Percentiles rank a stretch among this genome's conserved stretches.
phyloP scores from a whole-genome alignment of 1,284 basidiomycete species.

The Flammula alnicola region DNA sequence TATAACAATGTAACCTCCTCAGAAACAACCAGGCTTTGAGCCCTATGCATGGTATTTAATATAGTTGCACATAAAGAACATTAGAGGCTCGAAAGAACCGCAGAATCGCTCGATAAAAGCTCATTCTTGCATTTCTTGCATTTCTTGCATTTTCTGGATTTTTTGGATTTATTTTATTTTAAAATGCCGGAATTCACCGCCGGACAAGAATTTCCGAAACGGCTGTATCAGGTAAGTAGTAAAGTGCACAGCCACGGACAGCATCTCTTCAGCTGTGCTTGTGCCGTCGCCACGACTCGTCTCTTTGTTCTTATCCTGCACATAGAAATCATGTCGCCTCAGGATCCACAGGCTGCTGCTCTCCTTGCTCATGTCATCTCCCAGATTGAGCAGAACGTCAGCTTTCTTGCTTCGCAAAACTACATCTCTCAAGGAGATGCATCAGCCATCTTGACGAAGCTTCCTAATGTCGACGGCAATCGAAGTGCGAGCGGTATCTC shows the following conservation, averaged over 20 bases:
- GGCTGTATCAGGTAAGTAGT: no score
- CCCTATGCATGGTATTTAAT: no score
- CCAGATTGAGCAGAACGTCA: slow-evolving; percentile 69
- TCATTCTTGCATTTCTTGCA: no score
- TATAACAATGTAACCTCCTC: no score
- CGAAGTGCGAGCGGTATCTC: slow-evolving; percentile 21
- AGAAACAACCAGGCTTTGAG: no score
- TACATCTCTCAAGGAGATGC: slow-evolving; percentile 62
- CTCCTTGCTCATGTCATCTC: slow-evolving; percentile 63
- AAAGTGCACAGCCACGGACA: slow-evolving; percentile 10
- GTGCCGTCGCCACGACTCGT: neutral
- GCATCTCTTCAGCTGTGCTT: neutral
- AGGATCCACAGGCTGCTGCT: slow-evolving; percentile 39
- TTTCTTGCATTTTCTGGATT: no score
- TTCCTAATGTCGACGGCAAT: slow-evolving; percentile 40
- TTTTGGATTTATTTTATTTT: no score
- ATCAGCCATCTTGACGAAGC: slow-evolving; percentile 53
- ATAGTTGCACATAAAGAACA: no score
- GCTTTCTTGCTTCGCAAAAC: slow-evolving; percentile 62
- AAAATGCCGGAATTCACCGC: no score
- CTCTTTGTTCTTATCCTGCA: slow-evolving; percentile 5
- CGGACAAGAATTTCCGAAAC: no score
- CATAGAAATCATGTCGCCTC: slow-evolving; percentile 26
- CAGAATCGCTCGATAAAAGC: no score
- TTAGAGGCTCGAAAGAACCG: no score